Conservation (phyloP, 2,329 filamentous ascomycete species). For the Fusarium sp. region DNA sequence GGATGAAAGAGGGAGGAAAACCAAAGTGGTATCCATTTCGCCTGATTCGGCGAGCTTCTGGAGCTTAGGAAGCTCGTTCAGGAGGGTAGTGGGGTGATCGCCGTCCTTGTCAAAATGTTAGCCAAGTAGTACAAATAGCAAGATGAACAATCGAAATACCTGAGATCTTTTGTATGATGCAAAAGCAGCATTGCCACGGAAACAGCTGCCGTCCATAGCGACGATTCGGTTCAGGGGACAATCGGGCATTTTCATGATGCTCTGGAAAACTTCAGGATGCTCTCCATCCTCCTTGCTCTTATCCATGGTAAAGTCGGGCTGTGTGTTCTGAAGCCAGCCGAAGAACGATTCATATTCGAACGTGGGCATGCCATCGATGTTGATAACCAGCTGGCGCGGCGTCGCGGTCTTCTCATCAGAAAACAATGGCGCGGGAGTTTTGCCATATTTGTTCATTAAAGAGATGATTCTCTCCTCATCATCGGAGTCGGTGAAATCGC, state of each 20-base stretch:
- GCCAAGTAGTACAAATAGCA: background rate
- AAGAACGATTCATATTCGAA: slow-evolving; percentile 59
- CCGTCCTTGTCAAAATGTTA: slow-evolving; percentile 53
- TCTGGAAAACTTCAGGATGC: slow-evolving; percentile 56
- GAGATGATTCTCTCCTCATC: slow-evolving; percentile 63
- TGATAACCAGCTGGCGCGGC: slow-evolving; percentile 68
- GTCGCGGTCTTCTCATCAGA: slow-evolving; percentile 46
- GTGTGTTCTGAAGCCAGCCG: slow-evolving; percentile 51
- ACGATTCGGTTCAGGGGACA: slow-evolving; percentile 56
- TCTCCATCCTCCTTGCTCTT: slow-evolving; percentile 60
- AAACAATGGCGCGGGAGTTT: slow-evolving; percentile 64
- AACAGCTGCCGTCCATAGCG: slow-evolving; percentile 60
- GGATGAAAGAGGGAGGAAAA: slow-evolving; percentile 65
- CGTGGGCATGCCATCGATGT: slow-evolving; percentile 67
- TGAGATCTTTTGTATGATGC: slow-evolving; percentile 59
- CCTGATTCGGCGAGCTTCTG: slow-evolving; percentile 59
- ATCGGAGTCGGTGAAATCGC: slow-evolving; percentile 57
- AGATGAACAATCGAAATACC: slow-evolving; percentile 48
- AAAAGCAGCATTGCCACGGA: slow-evolving; percentile 57
- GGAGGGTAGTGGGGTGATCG: slow-evolving; percentile 57
- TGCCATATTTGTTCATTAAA: slow-evolving; percentile 71
- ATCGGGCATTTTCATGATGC: slow-evolving; percentile 51
- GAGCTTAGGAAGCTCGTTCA: slow-evolving; percentile 59
- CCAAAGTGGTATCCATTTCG: slow-evolving; percentile 67
- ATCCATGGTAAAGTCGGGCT: slow-evolving; percentile 62